Conservation (phyloP, 139 green algal species). For the Tetraselmis chui region DNA sequence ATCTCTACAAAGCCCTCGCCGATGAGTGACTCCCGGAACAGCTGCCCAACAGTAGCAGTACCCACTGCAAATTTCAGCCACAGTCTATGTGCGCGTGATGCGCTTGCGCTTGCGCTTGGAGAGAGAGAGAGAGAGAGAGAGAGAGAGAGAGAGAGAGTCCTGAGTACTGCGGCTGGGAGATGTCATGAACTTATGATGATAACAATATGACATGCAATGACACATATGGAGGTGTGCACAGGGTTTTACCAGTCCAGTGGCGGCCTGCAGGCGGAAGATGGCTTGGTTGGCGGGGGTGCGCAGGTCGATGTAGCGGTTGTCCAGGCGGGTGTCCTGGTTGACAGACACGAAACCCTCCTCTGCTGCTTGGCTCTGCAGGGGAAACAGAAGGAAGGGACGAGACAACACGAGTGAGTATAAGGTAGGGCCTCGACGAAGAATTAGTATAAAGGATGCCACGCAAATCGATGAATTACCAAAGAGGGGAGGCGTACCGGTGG, state of each 20-base stretch:
- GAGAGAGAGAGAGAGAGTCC: neutral
- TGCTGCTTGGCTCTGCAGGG: constrained; percentile 22
- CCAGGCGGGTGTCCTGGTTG: constrained; percentile 79
- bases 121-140: neutral
- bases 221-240: too few relatives aligned
- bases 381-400: neutral
- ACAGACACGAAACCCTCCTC: constrained; percentile 69
- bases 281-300: constrained; percentile 95
- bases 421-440: too few relatives aligned
- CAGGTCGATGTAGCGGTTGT: constrained; percentile 91
- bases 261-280: constrained; percentile 91
- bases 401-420: neutral
- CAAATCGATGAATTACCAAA: too few relatives aligned
- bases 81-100: too few relatives aligned
- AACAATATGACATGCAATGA: too few relatives aligned
- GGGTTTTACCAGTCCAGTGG: neutral
- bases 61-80: too few relatives aligned
- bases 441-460: too few relatives aligned
- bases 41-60: too few relatives aligned
- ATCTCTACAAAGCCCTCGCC: constrained; percentile 79
- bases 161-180: too few relatives aligned
- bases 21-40: constrained; percentile 80
- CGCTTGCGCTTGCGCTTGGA: neutral
- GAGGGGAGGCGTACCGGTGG: constrained; percentile 32
- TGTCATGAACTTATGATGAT: too few relatives aligned